phyloP scores from a whole-genome alignment of 371 early-diverging fungal species.

The Mucor piriformis region DNA sequence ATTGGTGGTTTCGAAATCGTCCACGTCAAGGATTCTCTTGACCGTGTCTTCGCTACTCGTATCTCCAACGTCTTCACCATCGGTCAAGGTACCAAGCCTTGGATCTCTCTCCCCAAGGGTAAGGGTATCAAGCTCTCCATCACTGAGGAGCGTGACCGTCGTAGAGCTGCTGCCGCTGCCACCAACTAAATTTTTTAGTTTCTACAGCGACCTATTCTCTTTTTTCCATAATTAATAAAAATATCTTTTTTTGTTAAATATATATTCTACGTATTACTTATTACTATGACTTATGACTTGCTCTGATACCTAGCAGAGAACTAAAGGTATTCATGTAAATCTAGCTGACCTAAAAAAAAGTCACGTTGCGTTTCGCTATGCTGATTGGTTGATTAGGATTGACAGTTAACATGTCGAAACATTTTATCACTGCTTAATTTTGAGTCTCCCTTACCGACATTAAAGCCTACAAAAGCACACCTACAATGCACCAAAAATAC shows the following conservation, averaged over 20 bases:
- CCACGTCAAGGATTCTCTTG: slow-evolving; percentile 91
- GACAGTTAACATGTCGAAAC: too few species aligned
- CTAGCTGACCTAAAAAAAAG: too few species aligned
- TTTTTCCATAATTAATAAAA: not conserved
- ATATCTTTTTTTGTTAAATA: not conserved
- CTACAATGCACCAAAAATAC: too few species aligned
- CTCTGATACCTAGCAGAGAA: too few species aligned
- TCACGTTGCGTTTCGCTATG: too few species aligned
- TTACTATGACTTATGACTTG: too few species aligned
- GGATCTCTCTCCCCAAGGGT: slow-evolving; percentile 79
- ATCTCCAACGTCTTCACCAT: slow-evolving; percentile 93
- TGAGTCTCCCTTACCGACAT: too few species aligned
- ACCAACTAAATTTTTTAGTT: slow-evolving; percentile 33
- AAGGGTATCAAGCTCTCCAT: slow-evolving; percentile 39
- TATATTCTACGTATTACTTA: too few species aligned
- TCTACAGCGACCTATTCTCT: not conserved
- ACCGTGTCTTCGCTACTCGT: slow-evolving; percentile 90
- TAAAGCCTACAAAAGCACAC: too few species aligned
- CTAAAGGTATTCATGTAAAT: too few species aligned
- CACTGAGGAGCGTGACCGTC: slow-evolving; percentile 94
- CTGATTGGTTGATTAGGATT: too few species aligned
- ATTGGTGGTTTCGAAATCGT: slow-evolving; percentile 97
- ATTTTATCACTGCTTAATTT: too few species aligned
- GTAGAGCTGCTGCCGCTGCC: slow-evolving; percentile 61
- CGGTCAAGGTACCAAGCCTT: slow-evolving; percentile 75